A percentile compares a stretch with the other conserved stretches of the same genome.
Conservation (phyloP, 2,329 filamentous ascomycete species). For the Microsporum canis region DNA sequence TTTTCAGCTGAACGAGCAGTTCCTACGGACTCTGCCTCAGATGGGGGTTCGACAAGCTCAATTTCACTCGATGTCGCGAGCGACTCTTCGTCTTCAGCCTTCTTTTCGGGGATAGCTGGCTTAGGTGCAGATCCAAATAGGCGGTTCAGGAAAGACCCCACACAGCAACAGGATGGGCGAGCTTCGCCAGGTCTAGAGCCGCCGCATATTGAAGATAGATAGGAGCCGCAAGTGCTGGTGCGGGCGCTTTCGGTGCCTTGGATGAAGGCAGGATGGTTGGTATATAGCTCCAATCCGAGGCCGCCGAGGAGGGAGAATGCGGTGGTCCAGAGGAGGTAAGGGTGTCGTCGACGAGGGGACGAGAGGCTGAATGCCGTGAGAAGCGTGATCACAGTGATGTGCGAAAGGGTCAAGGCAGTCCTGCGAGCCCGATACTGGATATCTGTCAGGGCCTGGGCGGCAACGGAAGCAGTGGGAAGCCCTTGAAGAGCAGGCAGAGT, state of each 20-base stretch:
- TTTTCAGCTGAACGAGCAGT: not conserved
- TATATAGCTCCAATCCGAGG: conserved; percentile 56
- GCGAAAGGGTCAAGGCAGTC: conserved; percentile 56
- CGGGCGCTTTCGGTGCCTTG: conserved; percentile 26
- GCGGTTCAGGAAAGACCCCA: not conserved
- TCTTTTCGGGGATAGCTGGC: conserved; percentile 15
- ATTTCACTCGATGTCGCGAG: conserved; percentile 14
- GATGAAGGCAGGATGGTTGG: conserved; percentile 47
- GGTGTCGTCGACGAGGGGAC: conserved; percentile 63
- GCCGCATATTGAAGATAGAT: conserved; percentile 8
- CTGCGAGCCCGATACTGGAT: conserved; percentile 52
- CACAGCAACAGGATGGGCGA: conserved; percentile 1
- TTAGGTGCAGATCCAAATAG: not conserved
- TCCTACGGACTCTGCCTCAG: conserved; percentile 9
- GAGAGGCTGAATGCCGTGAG: conserved; percentile 68
- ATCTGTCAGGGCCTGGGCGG: conserved; percentile 58
- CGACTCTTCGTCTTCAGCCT: conserved; percentile 17
- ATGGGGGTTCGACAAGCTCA: conserved; percentile 12
- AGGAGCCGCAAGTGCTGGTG: not conserved
- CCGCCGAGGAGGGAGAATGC: conserved; percentile 43
- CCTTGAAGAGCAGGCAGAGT: conserved; percentile 69
- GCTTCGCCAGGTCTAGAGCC: not conserved
- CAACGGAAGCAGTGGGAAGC: conserved; percentile 63
- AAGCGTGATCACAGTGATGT: conserved; percentile 59
- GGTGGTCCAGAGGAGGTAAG: conserved; percentile 80